These are phyloP conservation scores for Arachis monticola DNA, from an alignment of 331 rosid genomes.

Conservation along the genomic window DNA sequence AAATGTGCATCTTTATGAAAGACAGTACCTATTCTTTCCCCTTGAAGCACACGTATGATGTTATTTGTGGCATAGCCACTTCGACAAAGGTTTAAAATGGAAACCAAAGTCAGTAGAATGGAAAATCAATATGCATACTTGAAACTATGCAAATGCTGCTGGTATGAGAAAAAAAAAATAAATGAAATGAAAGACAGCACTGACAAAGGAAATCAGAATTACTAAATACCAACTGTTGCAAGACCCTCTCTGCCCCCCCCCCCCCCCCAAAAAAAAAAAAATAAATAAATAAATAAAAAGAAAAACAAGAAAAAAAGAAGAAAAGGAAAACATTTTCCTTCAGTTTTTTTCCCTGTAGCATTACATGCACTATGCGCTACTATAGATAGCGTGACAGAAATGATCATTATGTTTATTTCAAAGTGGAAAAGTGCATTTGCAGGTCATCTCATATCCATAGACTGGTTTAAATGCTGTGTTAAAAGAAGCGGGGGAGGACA, in stretches of 20 bases:
- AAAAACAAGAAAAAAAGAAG: too few species aligned
- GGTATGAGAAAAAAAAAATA: neutral
- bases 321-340: neutral
- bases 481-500: too few species aligned
- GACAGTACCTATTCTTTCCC: constrained; percentile 83
- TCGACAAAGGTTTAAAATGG: constrained; percentile 19
- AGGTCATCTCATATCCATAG: too few species aligned
- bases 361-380: constrained; percentile 3
- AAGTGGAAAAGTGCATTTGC: neutral
- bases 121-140: constrained; percentile 17
- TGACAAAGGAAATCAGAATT: constrained; percentile 2
- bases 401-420: neutral
- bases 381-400: constrained; percentile 23
- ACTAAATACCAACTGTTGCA: constrained; percentile 14
- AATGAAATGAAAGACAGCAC: neutral
- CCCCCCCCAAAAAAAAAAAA: too few species aligned
- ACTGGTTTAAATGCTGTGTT: too few species aligned
- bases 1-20: constrained; percentile 91
- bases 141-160: constrained; percentile 10
- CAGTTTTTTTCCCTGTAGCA: neutral
- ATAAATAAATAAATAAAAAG: too few species aligned
- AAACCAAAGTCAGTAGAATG: constrained; percentile 38
- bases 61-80: constrained; percentile 68
- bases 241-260: neutral
- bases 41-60: constrained; percentile 80